phyloP scores from a whole-genome alignment of 768 basidiomycete species.

The Nidula microcarpa region DNA sequence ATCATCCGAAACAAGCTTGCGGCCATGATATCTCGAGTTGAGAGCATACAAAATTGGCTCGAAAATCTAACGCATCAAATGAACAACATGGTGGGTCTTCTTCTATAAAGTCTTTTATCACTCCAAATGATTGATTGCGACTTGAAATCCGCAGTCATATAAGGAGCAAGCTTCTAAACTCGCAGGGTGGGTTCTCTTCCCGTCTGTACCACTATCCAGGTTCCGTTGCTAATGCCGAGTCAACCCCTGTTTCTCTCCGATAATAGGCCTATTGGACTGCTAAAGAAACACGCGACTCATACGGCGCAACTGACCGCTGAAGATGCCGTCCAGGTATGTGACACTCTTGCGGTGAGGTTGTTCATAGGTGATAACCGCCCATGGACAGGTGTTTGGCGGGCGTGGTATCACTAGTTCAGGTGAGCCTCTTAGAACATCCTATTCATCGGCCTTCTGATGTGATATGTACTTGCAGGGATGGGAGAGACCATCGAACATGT shows the following conservation, averaged over 20 bases:
- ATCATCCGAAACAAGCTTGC: constrained; percentile 90
- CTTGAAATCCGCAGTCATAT: constrained; percentile 40
- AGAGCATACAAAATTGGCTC: constrained; percentile 77
- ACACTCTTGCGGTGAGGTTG: background rate
- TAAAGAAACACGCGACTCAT: constrained; percentile 67
- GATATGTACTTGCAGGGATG: constrained; percentile 32
- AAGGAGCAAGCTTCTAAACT: constrained; percentile 73
- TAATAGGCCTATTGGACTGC: constrained; percentile 58
- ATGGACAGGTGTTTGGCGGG: constrained; percentile 70
- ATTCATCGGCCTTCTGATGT: constrained; percentile 3
- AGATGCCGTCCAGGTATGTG: constrained; percentile 60
- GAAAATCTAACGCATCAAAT: constrained; percentile 86
- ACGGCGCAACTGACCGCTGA: constrained; percentile 63
- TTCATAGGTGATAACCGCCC: constrained; percentile 1
- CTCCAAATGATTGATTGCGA: background rate
- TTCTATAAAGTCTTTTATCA: background rate
- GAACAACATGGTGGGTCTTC: constrained; percentile 66
- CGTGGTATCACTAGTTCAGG: constrained; percentile 83
- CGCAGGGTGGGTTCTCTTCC: constrained; percentile 50
- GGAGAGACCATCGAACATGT: constrained; percentile 70
- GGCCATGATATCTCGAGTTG: constrained; percentile 61
- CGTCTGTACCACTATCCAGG: background rate
- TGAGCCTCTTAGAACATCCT: constrained; percentile 20
- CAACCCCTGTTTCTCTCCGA: background rate
- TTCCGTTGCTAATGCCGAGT: constrained; percentile 1